phyloP scores from a whole-genome alignment of 2,329 filamentous ascomycete genomes.

The Cordyceps militaris region DNA sequence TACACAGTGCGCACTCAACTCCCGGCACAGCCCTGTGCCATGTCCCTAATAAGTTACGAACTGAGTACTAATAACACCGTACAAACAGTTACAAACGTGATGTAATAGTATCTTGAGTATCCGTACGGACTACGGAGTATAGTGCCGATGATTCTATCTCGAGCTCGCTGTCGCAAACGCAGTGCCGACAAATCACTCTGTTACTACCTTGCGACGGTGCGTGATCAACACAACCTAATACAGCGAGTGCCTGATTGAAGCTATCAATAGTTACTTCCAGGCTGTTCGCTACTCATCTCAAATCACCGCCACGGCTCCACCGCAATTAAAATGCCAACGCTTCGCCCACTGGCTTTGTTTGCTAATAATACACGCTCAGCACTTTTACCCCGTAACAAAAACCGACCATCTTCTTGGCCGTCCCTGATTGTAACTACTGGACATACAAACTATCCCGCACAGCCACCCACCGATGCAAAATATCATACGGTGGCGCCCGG shows the following conservation, averaged over 20 bases:
- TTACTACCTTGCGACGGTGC: background rate
- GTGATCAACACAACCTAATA: no score
- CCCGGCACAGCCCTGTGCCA: no score
- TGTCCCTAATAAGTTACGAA: background rate
- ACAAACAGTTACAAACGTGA: no score
- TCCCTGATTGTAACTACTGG: background rate
- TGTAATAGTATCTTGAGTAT: no score
- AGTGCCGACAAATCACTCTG: background rate
- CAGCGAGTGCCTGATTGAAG: no score
- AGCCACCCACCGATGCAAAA: background rate
- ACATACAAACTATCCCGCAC: background rate
- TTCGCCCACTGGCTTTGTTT: background rate
- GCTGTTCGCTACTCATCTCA: no score
- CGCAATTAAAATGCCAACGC: conserved; percentile 10
- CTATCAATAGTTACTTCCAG: no score
- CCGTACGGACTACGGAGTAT: no score
- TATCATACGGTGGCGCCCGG: conserved; percentile 5
- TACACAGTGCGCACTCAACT: background rate
- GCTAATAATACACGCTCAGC: background rate
- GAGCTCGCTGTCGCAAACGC: background rate
- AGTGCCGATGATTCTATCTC: no score
- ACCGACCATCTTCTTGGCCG: background rate
- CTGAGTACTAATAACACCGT: background rate
- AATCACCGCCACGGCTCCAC: background rate
- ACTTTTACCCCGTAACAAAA: no score